Evolutionary conservation across 495 filamentous ascomycete species (phyloP).

Genomic region (Aspergillus coremiiformis): DNA sequence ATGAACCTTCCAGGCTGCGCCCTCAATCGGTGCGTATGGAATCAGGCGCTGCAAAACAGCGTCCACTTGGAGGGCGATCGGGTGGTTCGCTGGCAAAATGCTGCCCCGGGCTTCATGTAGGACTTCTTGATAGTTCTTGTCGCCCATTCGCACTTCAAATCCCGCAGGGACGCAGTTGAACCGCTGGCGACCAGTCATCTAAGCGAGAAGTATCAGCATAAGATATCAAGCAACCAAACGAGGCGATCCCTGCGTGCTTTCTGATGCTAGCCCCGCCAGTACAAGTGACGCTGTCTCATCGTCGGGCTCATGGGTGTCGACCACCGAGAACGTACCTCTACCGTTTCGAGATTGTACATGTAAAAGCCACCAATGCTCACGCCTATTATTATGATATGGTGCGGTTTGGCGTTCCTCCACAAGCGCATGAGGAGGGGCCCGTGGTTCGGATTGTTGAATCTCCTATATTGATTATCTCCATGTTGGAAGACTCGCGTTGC

Average conservation of each 20-base stretch:
- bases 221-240: not conserved
- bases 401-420: constrained; percentile 21
- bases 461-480: constrained; percentile 23
- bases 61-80: constrained; percentile 48
- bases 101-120: constrained; percentile 39
- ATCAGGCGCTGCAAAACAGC: constrained; percentile 66
- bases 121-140: constrained; percentile 44
- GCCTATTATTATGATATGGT: constrained; percentile 29
- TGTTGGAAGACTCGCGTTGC: constrained; percentile 4
- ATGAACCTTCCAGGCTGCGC: constrained; percentile 71
- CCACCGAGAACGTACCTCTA: constrained; percentile 43
- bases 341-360: constrained; percentile 64
- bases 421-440: constrained; percentile 14
- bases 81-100: constrained; percentile 48
- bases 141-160: constrained; percentile 48
- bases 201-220: constrained; percentile 1
- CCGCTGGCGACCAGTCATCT: constrained; percentile 63
- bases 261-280: not conserved
- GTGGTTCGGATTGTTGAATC: constrained; percentile 19
- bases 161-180: constrained; percentile 67
- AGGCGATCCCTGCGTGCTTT: not conserved
- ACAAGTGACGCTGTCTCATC: not conserved
- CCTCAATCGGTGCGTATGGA: constrained; percentile 55
- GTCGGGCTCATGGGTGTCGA: not conserved
- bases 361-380: constrained; percentile 48